Evolutionary conservation across 768 basidiomycete species (phyloP), one percentile per base, ranked within the genome.

Genomic region (Naganishia antarctica): DNA sequence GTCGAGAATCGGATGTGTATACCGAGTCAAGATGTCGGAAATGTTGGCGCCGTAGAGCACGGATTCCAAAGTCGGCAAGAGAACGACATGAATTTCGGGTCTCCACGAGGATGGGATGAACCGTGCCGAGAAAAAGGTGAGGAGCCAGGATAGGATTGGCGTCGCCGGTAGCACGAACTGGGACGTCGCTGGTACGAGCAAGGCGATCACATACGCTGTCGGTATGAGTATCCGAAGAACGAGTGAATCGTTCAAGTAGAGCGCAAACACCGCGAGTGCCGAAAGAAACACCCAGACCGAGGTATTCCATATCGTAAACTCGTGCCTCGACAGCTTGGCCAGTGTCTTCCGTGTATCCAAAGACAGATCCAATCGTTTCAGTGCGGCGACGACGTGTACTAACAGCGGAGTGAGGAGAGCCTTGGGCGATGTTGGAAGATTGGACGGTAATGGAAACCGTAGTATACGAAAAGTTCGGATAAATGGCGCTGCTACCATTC

Each of bases 11-110:
- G 92, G 89, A 73, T 94, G 90, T 11, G 94, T 98, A 79, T 86
- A 93, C 18, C 91, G 84, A 25, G 94, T 97, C 65, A 98, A 86
- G 75, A 97, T 87, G 78, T 98, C 93, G 37, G 91, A 94, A 63
- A 98, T 91, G 79, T 98, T 98, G 61, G 93, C 94, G 1, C 96
- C 96, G 76, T 96, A 98, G 4, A 98, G 82, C 29, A 96, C 91
- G 21, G 88, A 85, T 74, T 99, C 96, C 60, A 97, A 84, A 0
- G 94, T 94, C 0, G 96, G 94, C 5, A 99, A 86, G 11, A 98
- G 82, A 34, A 90, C 87, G 68, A 99, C 94, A 62, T 89, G 91
- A 28, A 97, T 89, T 26, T 82, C 78, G 0, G 96, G 96, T 2
- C 96, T 83, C 77, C 83, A 85, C 16, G 78, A 68, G 7, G 82